Base-by-base conservation (phyloP, 306 rosid species). In the Cercis canadensis region DNA sequence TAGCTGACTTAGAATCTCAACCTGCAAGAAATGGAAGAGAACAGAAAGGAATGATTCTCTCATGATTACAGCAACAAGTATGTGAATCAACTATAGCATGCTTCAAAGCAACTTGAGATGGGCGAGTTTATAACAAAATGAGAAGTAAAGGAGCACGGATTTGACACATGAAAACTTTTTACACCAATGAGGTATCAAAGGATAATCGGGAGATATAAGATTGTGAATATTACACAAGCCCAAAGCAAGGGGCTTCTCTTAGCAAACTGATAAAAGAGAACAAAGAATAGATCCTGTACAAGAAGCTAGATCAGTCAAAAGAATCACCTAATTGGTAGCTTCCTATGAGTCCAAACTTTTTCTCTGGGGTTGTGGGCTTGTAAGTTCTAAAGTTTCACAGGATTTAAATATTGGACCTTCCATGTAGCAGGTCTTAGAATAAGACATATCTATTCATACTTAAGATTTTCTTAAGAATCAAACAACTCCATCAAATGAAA, bases 1-100 rank as follows among this genome's bases (percentile, higher is more conserved):
- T 67, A 94, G 84, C 85, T 87, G 94, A 76, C 96, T 89, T 51
- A 94, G 95, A 84, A 94, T 73, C 92, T 94, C 95, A 63, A 90
- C 85, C 98, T 94, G 81, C 63, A 82, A 67, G 75, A 57, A 75
- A 68, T 54, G 49, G 51, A 45, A 70, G 70, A 78, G 49, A 65
- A 74, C 45, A 34, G 17, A 33, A 75, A 73, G 70, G 67, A 55
- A 31, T 4, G 18, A 46, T 65, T 73, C 3, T 31, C 57, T 65
- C 10, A 60, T 58, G 45, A 61, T 49, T 68, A 57, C 63, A 57
- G 78, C 59, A 45, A 36, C 67, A 40, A 54, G 61, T 5, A 34
- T 36, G 41, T 46, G 54, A 63, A 41, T 64, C 69, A 64, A 65
- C 66, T 31, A 58, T 57, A 47, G 40, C 40, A 31, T 59, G 60